Evolutionary conservation across 345 rosid species (phyloP), one percentile per base, ranked within the genome.

Genomic region (Euphorbia peplus): DNA sequence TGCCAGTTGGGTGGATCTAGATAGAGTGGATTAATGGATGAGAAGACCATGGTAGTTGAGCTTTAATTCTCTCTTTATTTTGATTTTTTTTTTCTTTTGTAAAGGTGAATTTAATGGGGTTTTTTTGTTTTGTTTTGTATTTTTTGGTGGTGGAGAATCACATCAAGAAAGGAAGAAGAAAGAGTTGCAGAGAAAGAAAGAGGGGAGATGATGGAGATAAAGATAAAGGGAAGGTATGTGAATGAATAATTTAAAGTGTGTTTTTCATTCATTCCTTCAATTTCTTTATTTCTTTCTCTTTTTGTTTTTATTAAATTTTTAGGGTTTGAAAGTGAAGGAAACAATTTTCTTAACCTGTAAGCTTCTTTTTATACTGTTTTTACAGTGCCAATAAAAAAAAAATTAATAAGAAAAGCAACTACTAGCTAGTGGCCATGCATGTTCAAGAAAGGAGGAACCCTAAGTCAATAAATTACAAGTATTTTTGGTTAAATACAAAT

Each of bases 1-100:
- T 73, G 88, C 93, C 93, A 86, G 77, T 75, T 80, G 70, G 86
- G 83, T 59, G 84, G 85, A 85, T 85, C 92, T 63, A 83, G 75
- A 78, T 84, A 86, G 78, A 77, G 64, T 47, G 87, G 87, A 83
- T 54, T 54, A 54, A 72, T 55, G 44, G 93, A 85, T 54, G 88
- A 66, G 80, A 84, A 87, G 78, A 73, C 85, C 92, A 87, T 87
- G 75, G 77, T 72, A 66, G 78, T 81, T 74, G 55, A 66, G 65
- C 69, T 75, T 75, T 59, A 66, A 50, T 66, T 56, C 44, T 68
- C 46, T 44, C 53, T n/a, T n/a, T n/a, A n/a, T n/a, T n/a, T n/a
- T n/a, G n/a, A n/a, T n/a, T n/a, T n/a, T n/a, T n/a, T n/a, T n/a
- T n/a, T n/a, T n/a, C n/a, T 63, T 57, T 22, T 77, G 78, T 81